Evolutionary conservation across 2,329 filamentous ascomycete genomes (phyloP), one percentile per base, ranked within the genome.

Genomic region (Epichloe aotearoae): DNA sequence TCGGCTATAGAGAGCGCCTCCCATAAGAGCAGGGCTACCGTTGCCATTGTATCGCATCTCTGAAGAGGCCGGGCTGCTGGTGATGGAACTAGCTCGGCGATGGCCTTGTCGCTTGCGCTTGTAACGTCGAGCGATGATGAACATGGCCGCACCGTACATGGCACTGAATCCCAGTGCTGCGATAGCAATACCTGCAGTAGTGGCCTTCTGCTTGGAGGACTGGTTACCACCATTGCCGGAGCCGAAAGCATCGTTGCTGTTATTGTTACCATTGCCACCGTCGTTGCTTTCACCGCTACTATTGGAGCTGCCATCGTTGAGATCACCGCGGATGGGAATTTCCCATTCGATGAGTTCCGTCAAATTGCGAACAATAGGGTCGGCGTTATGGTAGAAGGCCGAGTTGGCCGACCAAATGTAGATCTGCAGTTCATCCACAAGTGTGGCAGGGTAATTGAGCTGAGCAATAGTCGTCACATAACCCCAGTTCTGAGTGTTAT

Each of bases 131-230:
- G 90, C 90, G 57, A 95, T 81, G 61, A 93, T 83, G 72, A 95
- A 91, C 90, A 96, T 95, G 65, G 88, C 89, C 12, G 86, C 87
- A 62, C 89, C 90, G 59, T 95, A 95, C n/a, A 88, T 83, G 47
- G 83, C 85, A 41, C 87, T 88, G 61, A 89, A 83, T 42, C 79
- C 78, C 34, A 90, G 80, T 26, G 87, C 84, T 60, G 87, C 88
- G 20, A 88, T 75, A 51, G 84, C 87, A 61, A 95, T 82, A 56
- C 79, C 81, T 23, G 77, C 79, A 1, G 77, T 82, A 36, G 81
- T 83, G 41, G 79, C 81, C 60, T 73, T 73, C 61, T 79, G 72
- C 55, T 79, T 78, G 44, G 83, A 72, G 5, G 77, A 77, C 57
- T 79, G 73, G 52, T 74, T 73, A 37, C 72, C 60, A 47, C 70